Conservation (phyloP, 371 early-diverging fungal genomes). For the Mucor saturninus region DNA sequence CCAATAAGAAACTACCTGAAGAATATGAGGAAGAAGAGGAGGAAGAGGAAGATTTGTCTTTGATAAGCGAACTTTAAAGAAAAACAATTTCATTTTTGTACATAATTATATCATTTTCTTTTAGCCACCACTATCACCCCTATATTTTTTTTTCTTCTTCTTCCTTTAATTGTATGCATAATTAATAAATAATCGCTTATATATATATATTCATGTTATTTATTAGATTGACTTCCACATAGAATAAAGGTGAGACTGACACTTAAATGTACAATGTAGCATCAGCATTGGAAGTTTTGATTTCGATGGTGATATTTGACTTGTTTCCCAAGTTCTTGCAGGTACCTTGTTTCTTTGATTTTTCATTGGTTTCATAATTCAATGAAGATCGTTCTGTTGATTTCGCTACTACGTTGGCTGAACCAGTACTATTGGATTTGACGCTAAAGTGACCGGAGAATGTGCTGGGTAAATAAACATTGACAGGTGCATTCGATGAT, state of each 20-base stretch:
- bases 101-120: not conserved
- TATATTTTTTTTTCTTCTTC: no score
- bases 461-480: constrained; percentile 13
- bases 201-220: not conserved
- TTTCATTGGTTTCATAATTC: constrained; percentile 5
- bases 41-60: not conserved
- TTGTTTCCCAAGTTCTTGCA: constrained; percentile 20
- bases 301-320: constrained; percentile 8
- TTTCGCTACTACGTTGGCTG: constrained; percentile 1
- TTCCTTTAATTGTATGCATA: not conserved
- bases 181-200: no score
- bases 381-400: not conserved
- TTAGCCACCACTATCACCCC: no score
- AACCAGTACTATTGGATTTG: not conserved
- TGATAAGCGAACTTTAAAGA: no score
- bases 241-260: not conserved
- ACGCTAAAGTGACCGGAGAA: constrained; percentile 16
- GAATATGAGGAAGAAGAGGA: constrained; percentile 11
- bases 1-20: constrained; percentile 42
- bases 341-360: constrained; percentile 8
- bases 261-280: constrained; percentile 20
- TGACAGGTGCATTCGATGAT: constrained; percentile 18
- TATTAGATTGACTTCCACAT: not conserved
- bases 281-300: constrained; percentile 22
- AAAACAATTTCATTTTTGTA: no score